Evolutionary conservation across 345 rosid genomes (phyloP).

Genomic region (Conringia planisiliqua): DNA sequence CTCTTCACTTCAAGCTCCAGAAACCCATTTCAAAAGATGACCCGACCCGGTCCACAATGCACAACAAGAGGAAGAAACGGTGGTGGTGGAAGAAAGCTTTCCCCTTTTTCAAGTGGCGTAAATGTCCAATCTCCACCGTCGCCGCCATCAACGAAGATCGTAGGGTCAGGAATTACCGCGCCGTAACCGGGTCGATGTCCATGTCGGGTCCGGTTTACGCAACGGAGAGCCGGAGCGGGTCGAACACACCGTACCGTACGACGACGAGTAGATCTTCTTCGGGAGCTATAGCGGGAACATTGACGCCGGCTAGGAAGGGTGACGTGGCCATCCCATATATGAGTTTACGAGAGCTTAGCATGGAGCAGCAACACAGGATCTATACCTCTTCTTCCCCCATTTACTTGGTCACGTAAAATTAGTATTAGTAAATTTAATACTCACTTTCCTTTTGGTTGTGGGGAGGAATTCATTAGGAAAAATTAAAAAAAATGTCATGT

Average conservation of each 20-base stretch:
- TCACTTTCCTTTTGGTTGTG: background rate
- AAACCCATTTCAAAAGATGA: slow-evolving; percentile 83
- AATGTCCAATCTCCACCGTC: slow-evolving; percentile 33
- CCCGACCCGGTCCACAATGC: slow-evolving; percentile 40
- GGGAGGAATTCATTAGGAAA: background rate
- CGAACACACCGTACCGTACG: slow-evolving; percentile 55
- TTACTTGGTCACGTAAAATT: slow-evolving; percentile 55
- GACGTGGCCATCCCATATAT: slow-evolving; percentile 59
- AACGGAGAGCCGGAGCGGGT: slow-evolving; percentile 68
- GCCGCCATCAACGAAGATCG: slow-evolving; percentile 20
- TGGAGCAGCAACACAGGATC: slow-evolving; percentile 57
- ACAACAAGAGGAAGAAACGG: slow-evolving; percentile 46
- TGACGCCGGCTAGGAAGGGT: slow-evolving; percentile 45
- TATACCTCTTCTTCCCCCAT: slow-evolving; percentile 59
- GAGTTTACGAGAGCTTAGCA: slow-evolving; percentile 72
- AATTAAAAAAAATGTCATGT: background rate
- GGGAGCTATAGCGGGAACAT: slow-evolving; percentile 65
- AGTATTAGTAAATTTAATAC: background rate
- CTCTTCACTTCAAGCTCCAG: slow-evolving; percentile 76
- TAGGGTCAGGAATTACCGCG: slow-evolving; percentile 44
- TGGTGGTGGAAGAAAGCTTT: slow-evolving; percentile 91
- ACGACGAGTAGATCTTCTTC: slow-evolving; percentile 50
- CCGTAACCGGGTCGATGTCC: slow-evolving; percentile 33
- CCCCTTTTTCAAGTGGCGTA: slow-evolving; percentile 62
- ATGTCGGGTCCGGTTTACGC: slow-evolving; percentile 69